Evolutionary conservation across 176 grass and related monocot genomes (phyloP).

Genomic region (Bromus sterilis): DNA sequence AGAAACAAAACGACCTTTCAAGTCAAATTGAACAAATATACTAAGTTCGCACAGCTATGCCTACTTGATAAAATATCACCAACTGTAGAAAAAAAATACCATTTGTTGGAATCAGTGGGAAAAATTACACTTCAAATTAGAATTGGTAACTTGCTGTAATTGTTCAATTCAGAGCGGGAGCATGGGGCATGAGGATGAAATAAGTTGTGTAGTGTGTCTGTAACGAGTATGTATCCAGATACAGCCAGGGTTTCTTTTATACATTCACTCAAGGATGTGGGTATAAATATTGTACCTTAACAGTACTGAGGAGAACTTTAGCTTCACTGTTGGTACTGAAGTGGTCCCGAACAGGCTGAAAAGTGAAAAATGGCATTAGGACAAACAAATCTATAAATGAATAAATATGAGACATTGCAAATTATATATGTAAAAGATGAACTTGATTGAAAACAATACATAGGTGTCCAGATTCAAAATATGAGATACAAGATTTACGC

Average conservation of each 20-base stretch:
- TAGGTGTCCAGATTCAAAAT: neutral
- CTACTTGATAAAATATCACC: neutral
- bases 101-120: neutral
- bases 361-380: neutral
- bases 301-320: constrained; percentile 68
- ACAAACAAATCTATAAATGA: neutral
- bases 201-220: neutral
- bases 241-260: neutral
- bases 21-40: neutral
- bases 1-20: neutral
- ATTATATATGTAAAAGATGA: neutral
- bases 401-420: neutral
- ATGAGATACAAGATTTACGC: neutral
- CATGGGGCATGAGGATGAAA: neutral
- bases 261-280: neutral
- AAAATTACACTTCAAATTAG: neutral
- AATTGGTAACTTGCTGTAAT: neutral
- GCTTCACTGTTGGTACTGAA: constrained; percentile 62
- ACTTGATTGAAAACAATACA: neutral
- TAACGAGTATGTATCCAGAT: neutral
- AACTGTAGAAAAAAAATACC: too few relatives aligned
- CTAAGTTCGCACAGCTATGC: neutral
- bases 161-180: neutral
- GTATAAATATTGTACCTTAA: constrained; percentile 51
- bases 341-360: constrained; percentile 82